Base-by-base conservation (phyloP, 768 basidiomycete genomes). In the Tulasnella sp. region DNA sequence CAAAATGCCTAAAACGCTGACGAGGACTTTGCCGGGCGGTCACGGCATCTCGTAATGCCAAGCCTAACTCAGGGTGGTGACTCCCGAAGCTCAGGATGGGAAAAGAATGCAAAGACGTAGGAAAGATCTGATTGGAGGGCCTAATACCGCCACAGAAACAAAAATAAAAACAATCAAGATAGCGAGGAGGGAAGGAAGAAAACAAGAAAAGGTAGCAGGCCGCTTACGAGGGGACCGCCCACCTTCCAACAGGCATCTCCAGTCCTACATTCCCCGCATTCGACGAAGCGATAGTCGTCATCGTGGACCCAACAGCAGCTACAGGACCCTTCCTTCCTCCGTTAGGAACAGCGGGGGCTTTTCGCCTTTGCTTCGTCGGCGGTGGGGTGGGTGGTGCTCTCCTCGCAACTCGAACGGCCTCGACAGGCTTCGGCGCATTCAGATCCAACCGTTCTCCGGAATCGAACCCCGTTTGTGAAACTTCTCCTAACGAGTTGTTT, bases 291-390 rank as follows among this genome's bases (percentile, higher is more conserved):
- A 74, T 74, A 46, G 72, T 74, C 19, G 72, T 74, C 72, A 74
- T 74, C 19, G 72, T 74, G 12, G 40, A 36, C 34, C 56, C 56
- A 7, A n/a, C 56, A 31, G 62, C 27, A 34, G 62, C 27, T 31
- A 34, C 62, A 68, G n/a, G 62, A 5, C 72, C 72, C 72, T 78
- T 78, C 58, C 68, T 78, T 21, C 58, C 77, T 48, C 58, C 68
- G 9, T 24, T 71, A 36, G 77, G 77, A 38, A 78, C 39, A 74
- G 77, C 58, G 1, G 77, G 77, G 9, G 77, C 77, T 38, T 71
- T 78, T 40, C 77, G 71, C 58, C 75, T 39, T 27, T 76, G 75
- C 56, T 71, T 62, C 56, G 36, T 42, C 46, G 77, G 77, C 72
- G 77, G 77, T 10, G 77, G 52, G 58, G 77, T 44, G 7, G 77